Conservation (phyloP, 495 filamentous ascomycete genomes). For the Penicillium fimorum region DNA sequence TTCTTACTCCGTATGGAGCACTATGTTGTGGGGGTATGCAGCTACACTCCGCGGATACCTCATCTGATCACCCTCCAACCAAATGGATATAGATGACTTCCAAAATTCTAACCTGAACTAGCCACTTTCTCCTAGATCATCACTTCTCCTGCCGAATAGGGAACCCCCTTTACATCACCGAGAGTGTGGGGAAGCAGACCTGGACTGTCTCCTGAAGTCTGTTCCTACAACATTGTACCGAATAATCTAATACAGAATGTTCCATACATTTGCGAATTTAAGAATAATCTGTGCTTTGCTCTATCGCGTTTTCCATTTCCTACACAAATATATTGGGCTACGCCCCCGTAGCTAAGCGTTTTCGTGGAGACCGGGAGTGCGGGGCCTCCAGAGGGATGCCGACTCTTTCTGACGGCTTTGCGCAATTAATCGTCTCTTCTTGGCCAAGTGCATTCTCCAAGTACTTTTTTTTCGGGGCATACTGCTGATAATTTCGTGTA, state of each 20-base stretch:
- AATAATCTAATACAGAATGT: background rate
- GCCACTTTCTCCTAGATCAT: conserved; percentile 4
- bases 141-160: conserved; percentile 12
- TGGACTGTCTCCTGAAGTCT: too few species aligned
- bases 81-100: background rate
- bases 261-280: background rate
- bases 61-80: background rate
- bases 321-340: background rate
- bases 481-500: background rate
- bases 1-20: background rate
- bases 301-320: background rate
- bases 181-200: background rate
- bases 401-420: conserved; percentile 7
- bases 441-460: background rate
- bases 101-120: background rate
- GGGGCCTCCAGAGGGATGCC: conserved; percentile 20
- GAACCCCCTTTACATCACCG: conserved; percentile 7
- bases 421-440: background rate
- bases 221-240: background rate
- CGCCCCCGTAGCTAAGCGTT: conserved; percentile 6
- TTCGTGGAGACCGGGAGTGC: conserved; percentile 16
- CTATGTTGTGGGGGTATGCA: background rate
- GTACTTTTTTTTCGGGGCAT: background rate
- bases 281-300: background rate
- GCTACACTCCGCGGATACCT: background rate